Conservation (phyloP, 148 eudicot species). For the Nepenthes mirabilis region DNA sequence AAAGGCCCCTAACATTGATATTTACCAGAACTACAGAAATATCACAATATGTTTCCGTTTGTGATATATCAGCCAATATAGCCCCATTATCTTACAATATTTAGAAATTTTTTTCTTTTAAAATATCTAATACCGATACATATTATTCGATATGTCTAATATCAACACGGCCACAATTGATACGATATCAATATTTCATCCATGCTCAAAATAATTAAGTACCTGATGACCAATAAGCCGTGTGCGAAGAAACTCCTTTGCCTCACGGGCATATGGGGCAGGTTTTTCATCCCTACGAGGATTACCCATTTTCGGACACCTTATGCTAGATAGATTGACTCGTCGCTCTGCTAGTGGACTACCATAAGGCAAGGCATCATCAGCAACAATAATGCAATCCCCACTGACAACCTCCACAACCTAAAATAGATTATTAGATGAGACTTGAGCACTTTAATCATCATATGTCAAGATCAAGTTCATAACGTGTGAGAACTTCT, state of each 20-base stretch:
- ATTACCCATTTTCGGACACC: constrained; percentile 73
- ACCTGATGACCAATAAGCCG: constrained; percentile 89
- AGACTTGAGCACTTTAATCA: not conserved
- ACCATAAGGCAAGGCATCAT: constrained; percentile 85
- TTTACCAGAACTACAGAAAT: too few relatives aligned
- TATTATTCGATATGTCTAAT: too few relatives aligned
- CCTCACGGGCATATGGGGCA: constrained; percentile 75
- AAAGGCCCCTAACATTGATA: too few relatives aligned
- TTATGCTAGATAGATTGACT: constrained; percentile 89
- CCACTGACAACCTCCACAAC: constrained; percentile 92
- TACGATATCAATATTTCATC: too few relatives aligned
- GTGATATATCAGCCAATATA: too few relatives aligned
- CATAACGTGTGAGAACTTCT: constrained; percentile 1
- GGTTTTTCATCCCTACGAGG: constrained; percentile 60
- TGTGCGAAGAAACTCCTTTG: constrained; percentile 78
- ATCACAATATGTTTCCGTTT: too few relatives aligned
- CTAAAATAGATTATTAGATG: constrained; percentile 23
- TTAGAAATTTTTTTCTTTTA: too few relatives aligned
- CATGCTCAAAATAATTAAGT: not conserved
- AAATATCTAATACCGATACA: too few relatives aligned
- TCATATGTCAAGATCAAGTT: not conserved
- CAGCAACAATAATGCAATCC: constrained; percentile 82
- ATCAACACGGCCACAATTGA: too few relatives aligned
- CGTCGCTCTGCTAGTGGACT: constrained; percentile 80
- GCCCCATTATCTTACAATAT: too few relatives aligned